These are phyloP conservation scores for Aquilaria agallochum DNA, from an alignment of 441 rosid species.

Conservation along the genomic window DNA sequence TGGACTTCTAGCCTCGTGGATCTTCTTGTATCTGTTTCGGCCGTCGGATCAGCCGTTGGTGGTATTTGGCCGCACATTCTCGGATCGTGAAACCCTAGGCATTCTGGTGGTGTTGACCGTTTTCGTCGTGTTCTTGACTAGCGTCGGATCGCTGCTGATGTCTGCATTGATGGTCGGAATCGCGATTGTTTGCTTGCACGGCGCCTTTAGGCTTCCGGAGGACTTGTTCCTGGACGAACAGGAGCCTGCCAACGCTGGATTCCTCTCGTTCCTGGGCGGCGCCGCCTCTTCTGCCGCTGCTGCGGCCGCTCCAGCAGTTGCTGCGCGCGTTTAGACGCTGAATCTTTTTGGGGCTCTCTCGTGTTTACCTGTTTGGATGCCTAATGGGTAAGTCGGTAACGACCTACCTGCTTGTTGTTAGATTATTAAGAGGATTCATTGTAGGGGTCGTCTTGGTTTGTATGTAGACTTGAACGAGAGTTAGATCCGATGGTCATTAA, in stretches of 20 bases:
- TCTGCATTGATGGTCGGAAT: slow-evolving; percentile 57
- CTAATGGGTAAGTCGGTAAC: not conserved
- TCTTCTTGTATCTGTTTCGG: slow-evolving; percentile 59
- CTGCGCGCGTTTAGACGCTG: slow-evolving; percentile 37
- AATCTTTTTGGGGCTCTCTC: not conserved
- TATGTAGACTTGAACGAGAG: slow-evolving; percentile 9
- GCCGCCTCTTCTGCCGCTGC: slow-evolving; percentile 52
- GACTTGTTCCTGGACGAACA: slow-evolving; percentile 71
- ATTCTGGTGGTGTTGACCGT: slow-evolving; percentile 41
- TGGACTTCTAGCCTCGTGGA: slow-evolving; percentile 52
- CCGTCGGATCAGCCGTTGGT: slow-evolving; percentile 63
- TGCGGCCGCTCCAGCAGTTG: slow-evolving; percentile 45
- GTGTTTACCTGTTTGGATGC: slow-evolving; percentile 1
- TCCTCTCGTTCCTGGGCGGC: slow-evolving; percentile 60
- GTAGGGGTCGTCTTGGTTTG: slow-evolving; percentile 4
- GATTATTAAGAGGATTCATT: not conserved
- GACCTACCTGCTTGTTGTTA: slow-evolving; percentile 5
- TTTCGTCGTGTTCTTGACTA: slow-evolving; percentile 66
- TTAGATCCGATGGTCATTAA: slow-evolving; percentile 1
- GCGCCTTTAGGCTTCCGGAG: slow-evolving; percentile 72
- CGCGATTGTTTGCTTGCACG: slow-evolving; percentile 63
- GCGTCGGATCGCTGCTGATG: slow-evolving; percentile 66
- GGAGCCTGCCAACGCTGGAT: slow-evolving; percentile 48
- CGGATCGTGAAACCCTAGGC: slow-evolving; percentile 69
- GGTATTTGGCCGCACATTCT: slow-evolving; percentile 50